These are phyloP conservation scores for Castanopsis chinensis DNA, from an alignment of 306 rosid species.

Conservation along the genomic window DNA sequence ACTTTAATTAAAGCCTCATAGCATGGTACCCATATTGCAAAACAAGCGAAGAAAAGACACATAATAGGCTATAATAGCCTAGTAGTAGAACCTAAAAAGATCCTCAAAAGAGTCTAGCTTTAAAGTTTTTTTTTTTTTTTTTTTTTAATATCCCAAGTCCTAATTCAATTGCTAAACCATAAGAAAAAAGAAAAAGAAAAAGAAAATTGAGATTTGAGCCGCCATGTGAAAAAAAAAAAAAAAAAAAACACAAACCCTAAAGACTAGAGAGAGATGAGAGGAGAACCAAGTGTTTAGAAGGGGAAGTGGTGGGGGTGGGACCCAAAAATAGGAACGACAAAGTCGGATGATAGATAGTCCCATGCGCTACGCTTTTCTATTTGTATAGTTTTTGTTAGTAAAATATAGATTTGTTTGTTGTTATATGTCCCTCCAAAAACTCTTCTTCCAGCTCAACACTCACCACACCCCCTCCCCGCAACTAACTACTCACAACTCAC, in stretches of 20 bases:
- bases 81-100: not conserved
- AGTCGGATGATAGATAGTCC: not conserved
- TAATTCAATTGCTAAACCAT: too few relatives aligned
- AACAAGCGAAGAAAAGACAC: not conserved
- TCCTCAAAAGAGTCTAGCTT: too few relatives aligned
- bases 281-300: not conserved
- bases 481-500: constrained; percentile 24
- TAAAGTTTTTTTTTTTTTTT: too few relatives aligned
- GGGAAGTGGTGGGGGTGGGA: constrained; percentile 5
- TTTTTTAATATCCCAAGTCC: too few relatives aligned
- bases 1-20: not conserved
- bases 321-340: not conserved
- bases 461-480: constrained; percentile 37
- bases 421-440: constrained; percentile 31
- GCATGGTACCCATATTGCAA: not conserved
- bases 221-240: not conserved
- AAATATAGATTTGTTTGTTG: not conserved
- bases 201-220: not conserved
- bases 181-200: too few relatives aligned
- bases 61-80: too few relatives aligned
- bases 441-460: constrained; percentile 55
- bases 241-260: not conserved
- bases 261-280: not conserved
- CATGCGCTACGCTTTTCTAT: not conserved
- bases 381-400: not conserved